Conservation (phyloP, 257 asterid genomes). For the Solanum habrochaites region DNA sequence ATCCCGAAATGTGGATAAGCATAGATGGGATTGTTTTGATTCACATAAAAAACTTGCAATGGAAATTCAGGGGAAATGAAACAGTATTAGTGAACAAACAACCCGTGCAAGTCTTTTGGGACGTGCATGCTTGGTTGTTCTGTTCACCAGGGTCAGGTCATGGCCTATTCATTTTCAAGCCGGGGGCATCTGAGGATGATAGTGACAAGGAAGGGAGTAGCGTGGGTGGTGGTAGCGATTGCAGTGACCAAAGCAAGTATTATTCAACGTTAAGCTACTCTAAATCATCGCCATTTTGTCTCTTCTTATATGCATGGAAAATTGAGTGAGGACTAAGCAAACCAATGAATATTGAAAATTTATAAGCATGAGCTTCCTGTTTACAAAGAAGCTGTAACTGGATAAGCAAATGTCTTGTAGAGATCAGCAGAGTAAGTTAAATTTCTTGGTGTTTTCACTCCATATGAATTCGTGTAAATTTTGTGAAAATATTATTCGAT, state of each 20-base stretch:
- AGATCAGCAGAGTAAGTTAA: background rate
- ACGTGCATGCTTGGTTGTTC: constrained; percentile 84
- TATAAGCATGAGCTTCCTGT: background rate
- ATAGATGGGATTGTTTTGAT: constrained; percentile 84
- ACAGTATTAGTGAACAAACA: constrained; percentile 71
- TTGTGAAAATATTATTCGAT: background rate
- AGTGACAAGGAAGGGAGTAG: constrained; percentile 40
- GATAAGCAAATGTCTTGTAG: background rate
- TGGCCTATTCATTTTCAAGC: constrained; percentile 76
- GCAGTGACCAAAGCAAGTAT: constrained; percentile 50
- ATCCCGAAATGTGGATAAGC: constrained; percentile 98
- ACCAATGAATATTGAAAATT: background rate
- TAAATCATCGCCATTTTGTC: constrained; percentile 42
- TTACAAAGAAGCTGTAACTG: background rate
- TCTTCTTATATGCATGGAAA: constrained; percentile 73
- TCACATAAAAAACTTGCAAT: constrained; percentile 73
- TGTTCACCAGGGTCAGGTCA: constrained; percentile 49
- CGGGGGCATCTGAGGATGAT: constrained; percentile 26
- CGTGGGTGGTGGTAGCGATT: constrained; percentile 16
- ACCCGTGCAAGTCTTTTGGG: constrained; percentile 85
- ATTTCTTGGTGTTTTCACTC: background rate
- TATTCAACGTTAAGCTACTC: constrained; percentile 51
- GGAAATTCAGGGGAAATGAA: constrained; percentile 95
- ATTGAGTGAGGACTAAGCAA: constrained; percentile 29
- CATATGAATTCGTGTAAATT: background rate